A percentile compares a stretch with the other conserved stretches of the same genome.
Evolutionary conservation across 371 early-diverging fungal genomes (phyloP).

Genomic region (Synchytrium microbalum): DNA sequence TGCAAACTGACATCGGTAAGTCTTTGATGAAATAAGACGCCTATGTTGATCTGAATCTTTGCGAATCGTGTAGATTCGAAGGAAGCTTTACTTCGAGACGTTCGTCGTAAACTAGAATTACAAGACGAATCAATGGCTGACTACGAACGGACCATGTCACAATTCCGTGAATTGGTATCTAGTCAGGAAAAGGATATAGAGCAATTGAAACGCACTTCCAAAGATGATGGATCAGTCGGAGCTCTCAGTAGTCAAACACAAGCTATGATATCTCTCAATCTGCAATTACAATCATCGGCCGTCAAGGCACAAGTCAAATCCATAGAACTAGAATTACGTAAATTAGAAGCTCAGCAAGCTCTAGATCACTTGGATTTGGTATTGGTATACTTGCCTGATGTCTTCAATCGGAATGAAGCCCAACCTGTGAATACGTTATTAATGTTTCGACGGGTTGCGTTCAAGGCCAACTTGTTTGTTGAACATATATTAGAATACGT

Average conservation of each 20-base stretch:
- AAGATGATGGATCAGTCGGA: not conserved
- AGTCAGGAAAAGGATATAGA: constrained; percentile 49
- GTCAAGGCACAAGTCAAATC: constrained; percentile 81
- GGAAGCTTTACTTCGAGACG: constrained; percentile 58
- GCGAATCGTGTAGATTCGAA: constrained; percentile 28
- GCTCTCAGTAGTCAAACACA: constrained; percentile 51
- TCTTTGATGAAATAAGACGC: constrained; percentile 32
- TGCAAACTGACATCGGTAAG: constrained; percentile 69
- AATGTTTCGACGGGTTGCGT: constrained; percentile 66
- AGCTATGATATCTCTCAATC: constrained; percentile 74
- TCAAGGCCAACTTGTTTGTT: constrained; percentile 69
- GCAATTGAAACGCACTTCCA: not conserved
- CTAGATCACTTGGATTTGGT: constrained; percentile 62
- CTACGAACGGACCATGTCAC: constrained; percentile 71
- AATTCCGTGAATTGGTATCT: constrained; percentile 78
- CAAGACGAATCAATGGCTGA: constrained; percentile 77
- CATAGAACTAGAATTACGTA: constrained; percentile 81
- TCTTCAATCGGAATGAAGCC: constrained; percentile 71
- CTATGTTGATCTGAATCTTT: not conserved
- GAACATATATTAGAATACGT: constrained; percentile 65
- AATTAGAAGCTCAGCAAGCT: constrained; percentile 77
- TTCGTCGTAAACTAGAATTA: constrained; percentile 47
- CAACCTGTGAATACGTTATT: constrained; percentile 68
- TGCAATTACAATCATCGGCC: constrained; percentile 69
- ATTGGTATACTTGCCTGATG: constrained; percentile 75